Conservation (phyloP, 2,329 filamentous ascomycete species). For the Diaporthe vexans region DNA sequence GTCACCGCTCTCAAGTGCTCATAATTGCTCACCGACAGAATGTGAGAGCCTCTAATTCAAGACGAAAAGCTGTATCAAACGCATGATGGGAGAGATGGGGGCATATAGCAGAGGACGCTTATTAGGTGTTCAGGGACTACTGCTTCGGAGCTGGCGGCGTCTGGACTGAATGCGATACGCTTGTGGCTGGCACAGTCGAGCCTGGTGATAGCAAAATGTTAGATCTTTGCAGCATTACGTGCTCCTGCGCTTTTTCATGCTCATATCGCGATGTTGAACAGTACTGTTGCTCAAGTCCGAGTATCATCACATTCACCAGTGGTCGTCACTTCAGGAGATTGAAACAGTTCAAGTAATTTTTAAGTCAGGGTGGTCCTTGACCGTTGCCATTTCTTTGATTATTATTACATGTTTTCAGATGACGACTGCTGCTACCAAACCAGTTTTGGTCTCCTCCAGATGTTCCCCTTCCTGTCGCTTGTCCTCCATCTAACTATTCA, state of each 20-base stretch:
- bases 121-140: background rate
- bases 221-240: background rate
- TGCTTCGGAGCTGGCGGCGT: background rate
- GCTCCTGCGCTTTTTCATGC: background rate
- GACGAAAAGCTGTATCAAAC: too few species aligned
- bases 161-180: background rate
- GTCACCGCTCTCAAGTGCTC: background rate
- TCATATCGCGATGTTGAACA: background rate
- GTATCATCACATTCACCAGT: too few species aligned
- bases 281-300: too few species aligned
- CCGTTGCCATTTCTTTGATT: conserved; percentile 24
- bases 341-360: background rate
- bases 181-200: background rate
- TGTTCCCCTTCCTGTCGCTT: conserved; percentile 19
- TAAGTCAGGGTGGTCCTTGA: conserved; percentile 11
- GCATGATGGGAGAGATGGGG: too few species aligned
- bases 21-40: background rate
- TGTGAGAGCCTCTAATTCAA: background rate
- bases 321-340: background rate
- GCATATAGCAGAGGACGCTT: background rate
- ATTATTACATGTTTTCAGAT: conserved; percentile 25
- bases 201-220: background rate
- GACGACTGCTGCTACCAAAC: conserved; percentile 23
- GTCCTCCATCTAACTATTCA: conserved; percentile 17
- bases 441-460: background rate